Percentiles rank a stretch among this genome's conserved stretches.
Evolutionary conservation across 2,329 filamentous ascomycete genomes (phyloP).

Genomic region (Colletotrichum shisoi): DNA sequence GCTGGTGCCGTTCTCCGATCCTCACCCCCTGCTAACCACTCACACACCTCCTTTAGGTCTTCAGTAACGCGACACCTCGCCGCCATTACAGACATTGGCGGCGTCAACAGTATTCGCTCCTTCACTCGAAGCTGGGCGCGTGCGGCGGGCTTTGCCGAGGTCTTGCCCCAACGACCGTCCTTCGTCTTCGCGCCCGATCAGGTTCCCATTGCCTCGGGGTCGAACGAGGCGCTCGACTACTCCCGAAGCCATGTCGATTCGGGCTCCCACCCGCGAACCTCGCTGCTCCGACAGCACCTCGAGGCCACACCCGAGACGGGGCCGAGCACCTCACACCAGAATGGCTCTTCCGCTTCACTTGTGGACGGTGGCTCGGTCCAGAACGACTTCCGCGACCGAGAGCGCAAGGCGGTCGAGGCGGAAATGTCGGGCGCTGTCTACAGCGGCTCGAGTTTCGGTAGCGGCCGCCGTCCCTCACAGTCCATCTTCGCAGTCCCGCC

Average conservation of each 20-base stretch:
- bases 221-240: slow-evolving; percentile 51
- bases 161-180: slow-evolving; percentile 79
- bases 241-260: slow-evolving; percentile 53
- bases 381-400: slow-evolving; percentile 54
- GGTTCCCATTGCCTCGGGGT: slow-evolving; percentile 51
- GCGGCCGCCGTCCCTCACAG: slow-evolving; percentile 46
- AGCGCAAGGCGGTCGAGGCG: slow-evolving; percentile 58
- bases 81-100: slow-evolving; percentile 75
- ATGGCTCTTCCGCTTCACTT: slow-evolving; percentile 37
- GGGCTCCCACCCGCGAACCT: slow-evolving; percentile 48
- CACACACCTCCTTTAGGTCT: slow-evolving; percentile 54
- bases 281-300: slow-evolving; percentile 63
- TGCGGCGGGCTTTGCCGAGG: slow-evolving; percentile 86
- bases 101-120: slow-evolving; percentile 91
- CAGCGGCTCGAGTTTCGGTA: slow-evolving; percentile 43
- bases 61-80: slow-evolving; percentile 66
- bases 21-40: slow-evolving; percentile 19
- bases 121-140: slow-evolving; percentile 93
- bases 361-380: slow-evolving; percentile 31
- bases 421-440: slow-evolving; percentile 51
- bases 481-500: slow-evolving; percentile 67
- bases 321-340: slow-evolving; percentile 20
- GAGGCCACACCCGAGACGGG: slow-evolving; percentile 46
- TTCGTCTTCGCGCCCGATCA: slow-evolving; percentile 72
- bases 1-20: slow-evolving; percentile 44